Evolutionary conservation across 1,284 basidiomycete genomes (phyloP).

Genomic region (Sanghuangporus sanghuang): DNA sequence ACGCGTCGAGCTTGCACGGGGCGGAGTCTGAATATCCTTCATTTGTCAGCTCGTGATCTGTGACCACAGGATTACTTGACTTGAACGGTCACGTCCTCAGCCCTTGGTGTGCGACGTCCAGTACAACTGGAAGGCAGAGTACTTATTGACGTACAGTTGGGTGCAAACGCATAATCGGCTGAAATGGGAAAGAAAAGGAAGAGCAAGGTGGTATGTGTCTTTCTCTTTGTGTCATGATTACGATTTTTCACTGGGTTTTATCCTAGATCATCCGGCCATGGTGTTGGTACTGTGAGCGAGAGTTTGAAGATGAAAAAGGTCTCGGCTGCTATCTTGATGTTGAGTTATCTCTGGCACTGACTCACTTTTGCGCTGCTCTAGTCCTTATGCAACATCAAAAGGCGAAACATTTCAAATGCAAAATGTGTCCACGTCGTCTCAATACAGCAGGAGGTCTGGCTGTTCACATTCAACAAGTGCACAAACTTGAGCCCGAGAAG

Average conservation of each 20-base stretch:
- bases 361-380: slow-evolving; percentile 26
- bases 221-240: neutral
- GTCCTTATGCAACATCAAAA: slow-evolving; percentile 99
- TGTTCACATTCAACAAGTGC: slow-evolving; percentile 98
- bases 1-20: neutral
- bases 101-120: neutral
- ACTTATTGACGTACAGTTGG: neutral
- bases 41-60: slow-evolving; percentile 3
- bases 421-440: slow-evolving; percentile 89
- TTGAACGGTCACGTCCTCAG: neutral
- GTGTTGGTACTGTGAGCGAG: slow-evolving; percentile 99
- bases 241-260: slow-evolving; percentile 6
- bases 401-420: slow-evolving; percentile 98
- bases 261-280: slow-evolving; percentile 80
- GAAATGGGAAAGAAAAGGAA: slow-evolving; percentile 79
- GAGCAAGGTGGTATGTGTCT: slow-evolving; percentile 46
- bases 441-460: slow-evolving; percentile 97
- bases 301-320: slow-evolving; percentile 98
- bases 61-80: neutral
- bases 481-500: slow-evolving; percentile 97
- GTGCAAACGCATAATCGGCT: neutral
- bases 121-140: neutral
- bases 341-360: slow-evolving; percentile 1
- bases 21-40: neutral
- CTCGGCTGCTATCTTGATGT: slow-evolving; percentile 13